Conservation (phyloP, 1,284 basidiomycete species). For the Violaceomyces palustris region DNA sequence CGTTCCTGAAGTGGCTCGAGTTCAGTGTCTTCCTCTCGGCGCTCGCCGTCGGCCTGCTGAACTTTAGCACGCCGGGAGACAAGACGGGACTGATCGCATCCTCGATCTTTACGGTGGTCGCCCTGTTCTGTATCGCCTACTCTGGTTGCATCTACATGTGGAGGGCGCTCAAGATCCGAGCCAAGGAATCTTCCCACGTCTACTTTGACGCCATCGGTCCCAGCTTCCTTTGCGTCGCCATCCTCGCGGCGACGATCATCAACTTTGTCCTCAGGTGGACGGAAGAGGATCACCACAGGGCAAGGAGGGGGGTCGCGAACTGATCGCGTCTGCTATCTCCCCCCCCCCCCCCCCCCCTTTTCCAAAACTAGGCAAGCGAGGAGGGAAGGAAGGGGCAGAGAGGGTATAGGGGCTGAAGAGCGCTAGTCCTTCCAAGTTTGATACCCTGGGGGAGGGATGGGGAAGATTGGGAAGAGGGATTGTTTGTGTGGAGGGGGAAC, state of each 20-base stretch:
- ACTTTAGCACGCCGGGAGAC: slow-evolving; percentile 76
- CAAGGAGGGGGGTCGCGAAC: slow-evolving; percentile 33
- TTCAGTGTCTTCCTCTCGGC: slow-evolving; percentile 64
- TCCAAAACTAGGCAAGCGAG: no score
- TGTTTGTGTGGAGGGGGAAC: no score
- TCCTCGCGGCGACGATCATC: slow-evolving; percentile 38
- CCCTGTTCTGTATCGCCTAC: slow-evolving; percentile 85
- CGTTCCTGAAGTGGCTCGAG: slow-evolving; percentile 71
- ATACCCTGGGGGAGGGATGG: no score
- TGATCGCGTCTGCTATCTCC: no score
- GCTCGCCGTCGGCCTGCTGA: slow-evolving; percentile 59
- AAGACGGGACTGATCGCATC: slow-evolving; percentile 74
- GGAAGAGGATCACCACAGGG: slow-evolving; percentile 30
- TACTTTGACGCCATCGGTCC: slow-evolving; percentile 51
- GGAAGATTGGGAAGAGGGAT: no score
- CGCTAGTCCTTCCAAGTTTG: no score
- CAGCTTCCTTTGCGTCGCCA: slow-evolving; percentile 40
- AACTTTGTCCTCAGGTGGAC: slow-evolving; percentile 46
- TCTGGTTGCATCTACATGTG: slow-evolving; percentile 81
- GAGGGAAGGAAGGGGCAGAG: no score
- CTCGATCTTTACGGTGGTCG: slow-evolving; percentile 77
- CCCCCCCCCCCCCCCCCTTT: no score
- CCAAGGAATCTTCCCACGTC: slow-evolving; percentile 43
- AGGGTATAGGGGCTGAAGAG: no score
- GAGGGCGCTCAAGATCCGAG: slow-evolving; percentile 66